Evolutionary conservation across 2,329 filamentous ascomycete species (phyloP), one percentile per base, ranked within the genome.

Genomic region (Aspergillus sp.): DNA sequence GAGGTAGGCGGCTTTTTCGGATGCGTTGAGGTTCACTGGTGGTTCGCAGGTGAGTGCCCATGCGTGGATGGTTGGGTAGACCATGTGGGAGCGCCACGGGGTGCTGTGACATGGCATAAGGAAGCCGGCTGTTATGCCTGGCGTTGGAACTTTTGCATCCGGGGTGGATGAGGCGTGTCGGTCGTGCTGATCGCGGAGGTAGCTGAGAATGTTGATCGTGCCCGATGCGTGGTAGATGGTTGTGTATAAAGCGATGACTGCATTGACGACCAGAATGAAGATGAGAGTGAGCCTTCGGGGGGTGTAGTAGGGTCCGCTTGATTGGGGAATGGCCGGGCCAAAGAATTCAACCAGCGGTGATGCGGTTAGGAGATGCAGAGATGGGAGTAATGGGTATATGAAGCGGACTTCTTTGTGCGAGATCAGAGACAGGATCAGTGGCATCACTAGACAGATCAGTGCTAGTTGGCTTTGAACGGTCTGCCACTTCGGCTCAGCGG

Each of bases 321-420:
- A 58, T 4, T 57, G 62, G 30, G 61, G 64, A 27, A 73, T 50
- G 5, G 64, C 61, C 7, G 69, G 72, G 6, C 70, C 68, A 64
- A 91, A 88, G 70, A 87, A 89, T 6, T 73, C 65, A 2, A 79
- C 73, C 10, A 87, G 68, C 2, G 81, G 76, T 0, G 81, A 78
- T 0, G 88, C 88, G 1, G 86, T 81, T 35, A 97, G 73, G 52
- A 95, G 72, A 63, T 93, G 88, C 5, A 98, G 77, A n/a, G 83
- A 77, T 1, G 93, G 91, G 1, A 97, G 77, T 12, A 98, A 77
- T 1, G 93, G 91, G 60, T 94, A 95, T 55, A 97, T 86, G 72
- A 98, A 98, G 59, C 93, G 88, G 57, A 95, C 87, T 74, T 98
- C 93, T 66, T 98, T 98, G 71, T 98, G 93, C 1, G 88, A 82